Percentiles rank a stretch among this genome's conserved stretches.
phyloP scores from a whole-genome alignment of 2,329 filamentous ascomycete species.

The Aureobasidium sp. region DNA sequence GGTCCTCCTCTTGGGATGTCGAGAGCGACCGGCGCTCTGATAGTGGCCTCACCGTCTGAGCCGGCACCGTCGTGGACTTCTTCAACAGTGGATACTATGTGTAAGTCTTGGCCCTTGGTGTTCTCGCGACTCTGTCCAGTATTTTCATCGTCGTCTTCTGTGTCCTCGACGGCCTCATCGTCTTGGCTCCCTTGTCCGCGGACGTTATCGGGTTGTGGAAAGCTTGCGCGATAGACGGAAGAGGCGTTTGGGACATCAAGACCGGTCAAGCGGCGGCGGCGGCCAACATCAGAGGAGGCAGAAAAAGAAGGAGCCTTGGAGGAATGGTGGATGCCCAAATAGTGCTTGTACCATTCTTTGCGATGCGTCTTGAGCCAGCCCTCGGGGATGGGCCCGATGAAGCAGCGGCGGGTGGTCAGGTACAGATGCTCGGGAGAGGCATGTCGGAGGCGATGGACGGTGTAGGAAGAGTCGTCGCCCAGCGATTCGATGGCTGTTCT shows the following conservation, averaged over 20 bases:
- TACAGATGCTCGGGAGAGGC: slow-evolving; percentile 55
- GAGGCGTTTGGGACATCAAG: slow-evolving; percentile 35
- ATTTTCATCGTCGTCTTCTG: slow-evolving; percentile 21
- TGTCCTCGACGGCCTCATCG: slow-evolving; percentile 24
- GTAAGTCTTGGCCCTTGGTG: neutral
- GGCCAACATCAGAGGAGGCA: slow-evolving; percentile 36
- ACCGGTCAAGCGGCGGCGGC: slow-evolving; percentile 36
- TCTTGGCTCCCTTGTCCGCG: slow-evolving; percentile 12
- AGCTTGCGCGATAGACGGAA: slow-evolving; percentile 34
- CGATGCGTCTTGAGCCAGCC: slow-evolving; percentile 58
- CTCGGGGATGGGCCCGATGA: slow-evolving; percentile 59
- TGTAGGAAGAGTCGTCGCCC: slow-evolving; percentile 17
- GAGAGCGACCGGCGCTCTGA: slow-evolving; percentile 26
- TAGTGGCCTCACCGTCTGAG: slow-evolving; percentile 20
- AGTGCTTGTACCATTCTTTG: slow-evolving; percentile 55
- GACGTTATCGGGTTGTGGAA: slow-evolving; percentile 35
- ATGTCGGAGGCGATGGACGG: slow-evolving; percentile 37
- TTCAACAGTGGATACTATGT: neutral
- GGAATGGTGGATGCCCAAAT: slow-evolving; percentile 39
- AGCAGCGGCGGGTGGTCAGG: slow-evolving; percentile 54
- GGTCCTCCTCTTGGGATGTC: slow-evolving; percentile 24
- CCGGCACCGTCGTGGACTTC: slow-evolving; percentile 19
- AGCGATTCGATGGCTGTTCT: slow-evolving; percentile 15
- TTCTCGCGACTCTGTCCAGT: neutral
- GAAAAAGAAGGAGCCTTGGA: slow-evolving; percentile 45